These are phyloP conservation scores for Arthroderma uncinatum DNA, from an alignment of 2,329 filamentous ascomycete species.

Conservation along the genomic window DNA sequence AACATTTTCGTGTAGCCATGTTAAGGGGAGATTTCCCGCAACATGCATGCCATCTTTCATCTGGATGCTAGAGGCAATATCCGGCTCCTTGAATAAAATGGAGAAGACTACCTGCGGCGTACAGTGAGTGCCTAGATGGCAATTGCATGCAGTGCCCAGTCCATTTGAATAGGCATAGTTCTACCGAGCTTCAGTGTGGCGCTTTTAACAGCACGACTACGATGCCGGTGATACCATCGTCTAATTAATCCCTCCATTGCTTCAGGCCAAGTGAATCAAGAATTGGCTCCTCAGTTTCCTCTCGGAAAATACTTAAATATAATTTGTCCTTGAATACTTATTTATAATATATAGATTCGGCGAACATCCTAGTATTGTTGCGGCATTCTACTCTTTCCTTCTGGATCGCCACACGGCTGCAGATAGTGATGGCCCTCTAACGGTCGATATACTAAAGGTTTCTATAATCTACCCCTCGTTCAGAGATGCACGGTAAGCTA, in stretches of 20 bases:
- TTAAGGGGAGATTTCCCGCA: constrained; percentile 13
- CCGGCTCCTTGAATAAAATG: background rate
- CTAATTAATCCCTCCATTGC: background rate
- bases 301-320: background rate
- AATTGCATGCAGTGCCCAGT: background rate
- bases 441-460: constrained; percentile 38
- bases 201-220: background rate
- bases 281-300: background rate
- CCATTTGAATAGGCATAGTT: background rate
- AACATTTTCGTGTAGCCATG: constrained; percentile 27
- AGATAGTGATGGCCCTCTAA: constrained; percentile 37
- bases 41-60: background rate
- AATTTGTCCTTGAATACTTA: constrained; percentile 21
- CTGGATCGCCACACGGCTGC: constrained; percentile 39
- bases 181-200: background rate
- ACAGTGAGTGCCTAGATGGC: constrained; percentile 6
- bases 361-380: constrained; percentile 38
- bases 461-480: constrained; percentile 7
- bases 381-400: constrained; percentile 39
- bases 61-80: background rate
- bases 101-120: constrained; percentile 4
- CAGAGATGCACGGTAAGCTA: constrained; percentile 14
- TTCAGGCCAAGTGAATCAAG: background rate
- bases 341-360: constrained; percentile 32
- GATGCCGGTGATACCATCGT: background rate